Evolutionary conservation across 2,329 filamentous ascomycete genomes (phyloP), one percentile per base, ranked within the genome.

Genomic region (Periglandula ipomoeae): DNA sequence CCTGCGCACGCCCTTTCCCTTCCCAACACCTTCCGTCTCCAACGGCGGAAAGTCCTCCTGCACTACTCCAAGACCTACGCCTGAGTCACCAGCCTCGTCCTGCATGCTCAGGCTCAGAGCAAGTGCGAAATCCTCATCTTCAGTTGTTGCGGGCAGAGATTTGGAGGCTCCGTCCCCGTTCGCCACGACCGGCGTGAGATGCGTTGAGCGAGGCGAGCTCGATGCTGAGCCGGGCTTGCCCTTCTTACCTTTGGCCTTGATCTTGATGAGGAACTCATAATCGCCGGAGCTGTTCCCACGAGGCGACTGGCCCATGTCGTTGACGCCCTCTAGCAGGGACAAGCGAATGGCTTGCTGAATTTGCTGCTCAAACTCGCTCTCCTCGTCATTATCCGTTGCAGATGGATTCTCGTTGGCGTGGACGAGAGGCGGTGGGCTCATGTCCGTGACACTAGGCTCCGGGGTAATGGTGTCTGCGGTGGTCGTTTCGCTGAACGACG

Each of bases 311-410:
- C 66, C 70, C 2, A 60, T 57, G 24, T 75, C 74, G 47, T 76
- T 72, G 34, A 72, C 70, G 5, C 72, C 71, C 54, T 84, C 79
- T 46, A 82, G 66, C 6, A 84, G 64, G 2, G 78, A 82, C 9
- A 84, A 66, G 0, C 79, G 75, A 35, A 84, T 79, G 1, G 81
- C 81, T 47, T 78, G 73, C 62, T 83, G 79, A 9, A 84, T 73
- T 57, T 81, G 77, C 45, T 73, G 70, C 58, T 84, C 80, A 51
- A 78, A 80, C 22, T 81, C 75, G 43, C 73, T 74, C 40, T 76
- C 73, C 4, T 65, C 63, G 8, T 58, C 54, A 11, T 65, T 57
- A 11, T 48, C 37, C 7, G 10, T 23, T n/a, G 34, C n/a, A 11
- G 17, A 23, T 10, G 39, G 10, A 4, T 27, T 23, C 15, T n/a